Conservation (phyloP, 805 yeast genomes). For the Alloascoidea hylecoeti region DNA sequence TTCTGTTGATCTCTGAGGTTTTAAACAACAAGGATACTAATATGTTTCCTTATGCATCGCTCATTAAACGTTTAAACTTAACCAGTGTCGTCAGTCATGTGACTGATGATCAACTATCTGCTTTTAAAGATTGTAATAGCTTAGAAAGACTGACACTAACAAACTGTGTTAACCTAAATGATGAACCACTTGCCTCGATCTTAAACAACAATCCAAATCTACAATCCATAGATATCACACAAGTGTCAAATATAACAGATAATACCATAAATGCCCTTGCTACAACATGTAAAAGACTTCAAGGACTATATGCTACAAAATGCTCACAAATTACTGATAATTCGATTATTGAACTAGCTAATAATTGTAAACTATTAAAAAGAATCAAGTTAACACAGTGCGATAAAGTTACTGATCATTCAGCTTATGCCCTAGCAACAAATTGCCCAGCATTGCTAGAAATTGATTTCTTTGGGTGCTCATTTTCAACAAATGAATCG, state of each 20-base stretch:
- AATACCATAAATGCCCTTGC: conserved; percentile 58
- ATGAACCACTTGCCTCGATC: conserved; percentile 44
- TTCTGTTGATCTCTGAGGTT: background rate
- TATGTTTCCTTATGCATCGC: background rate
- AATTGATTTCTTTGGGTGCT: conserved; percentile 63
- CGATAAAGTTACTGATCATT: conserved; percentile 45
- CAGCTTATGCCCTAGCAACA: conserved; percentile 44
- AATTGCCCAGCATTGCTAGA: conserved; percentile 76
- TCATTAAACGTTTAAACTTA: conserved; percentile 65
- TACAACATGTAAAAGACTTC: conserved; percentile 56
- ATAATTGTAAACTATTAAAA: conserved; percentile 59
- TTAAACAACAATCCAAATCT: conserved; percentile 52
- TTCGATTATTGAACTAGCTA: conserved; percentile 45
- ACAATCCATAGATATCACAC: conserved; percentile 81
- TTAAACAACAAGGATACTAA: background rate
- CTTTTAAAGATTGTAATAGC: conserved; percentile 52
- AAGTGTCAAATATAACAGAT: conserved; percentile 58
- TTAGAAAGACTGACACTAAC: conserved; percentile 80
- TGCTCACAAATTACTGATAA: conserved; percentile 55
- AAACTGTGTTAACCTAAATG: conserved; percentile 55
- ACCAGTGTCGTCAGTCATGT: conserved; percentile 58
- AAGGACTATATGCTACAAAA: conserved; percentile 83
- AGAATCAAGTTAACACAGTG: conserved; percentile 74
- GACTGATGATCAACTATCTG: conserved; percentile 44
- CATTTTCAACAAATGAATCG: background rate